Conservation (phyloP, 345 rosid genomes). For the thale cress (Arabidopsis thaliana) region TAIR10.1 NC_003070.9:13333501-13334000, state of each 20-base stretch:
- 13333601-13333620: background rate
- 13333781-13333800: constrained; percentile 87
- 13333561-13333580: constrained; percentile 72
- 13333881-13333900: constrained; percentile 83
- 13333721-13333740: constrained; percentile 70
- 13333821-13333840: constrained; percentile 68
- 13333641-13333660: background rate
- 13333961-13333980: constrained; percentile 52
- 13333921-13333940: constrained; percentile 74
- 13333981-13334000: constrained; percentile 74
- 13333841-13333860: constrained; percentile 74
- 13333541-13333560: constrained; percentile 86
- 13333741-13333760: constrained; percentile 90
- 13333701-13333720: constrained; percentile 76
- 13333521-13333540: constrained; percentile 74
- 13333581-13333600: constrained; percentile 53
- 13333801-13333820: constrained; percentile 88
- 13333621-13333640: background rate
- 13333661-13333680: background rate
- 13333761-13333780: constrained; percentile 74
- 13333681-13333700: constrained; percentile 52
- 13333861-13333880: constrained; percentile 86
- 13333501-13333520: constrained; percentile 75
- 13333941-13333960: constrained; percentile 73
- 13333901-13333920: constrained; percentile 72